Evolutionary conservation across 2,329 filamentous ascomycete genomes (phyloP), one percentile per base, ranked within the genome.

Genomic region (Chrysoporthe puriensis): DNA sequence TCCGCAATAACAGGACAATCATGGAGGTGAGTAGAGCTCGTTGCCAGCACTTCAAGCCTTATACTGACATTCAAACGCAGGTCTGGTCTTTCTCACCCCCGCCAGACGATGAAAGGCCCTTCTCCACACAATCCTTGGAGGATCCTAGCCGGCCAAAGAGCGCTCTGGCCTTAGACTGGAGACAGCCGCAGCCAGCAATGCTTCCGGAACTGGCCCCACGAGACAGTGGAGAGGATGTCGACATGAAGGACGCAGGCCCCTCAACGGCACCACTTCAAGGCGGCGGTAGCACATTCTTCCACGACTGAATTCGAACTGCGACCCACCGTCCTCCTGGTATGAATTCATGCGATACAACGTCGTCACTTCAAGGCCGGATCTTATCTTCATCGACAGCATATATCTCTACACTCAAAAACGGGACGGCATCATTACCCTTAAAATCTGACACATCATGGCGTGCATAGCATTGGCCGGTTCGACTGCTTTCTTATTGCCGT

Each of bases 31-130:
- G 90, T 78, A 60, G 11, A 43, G 43, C 40, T 57, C 16, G 48
- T 48, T 13, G 11, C 18, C 44, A 44, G 21, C n/a, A 6, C 32
- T 54, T 57, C 11, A 2, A 34, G 56, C 32, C 13, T 32, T 44
- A 6, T 3, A 43, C 78, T 80, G 77, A 80, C 73, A 8, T 18
- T 50, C 11, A 58, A 26, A 5, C 7, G 58, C 69, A 97, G 93
- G 93, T 97, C 3, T 97, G 94, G 93, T 95, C 92, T 11, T 97
- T 97, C 77, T 94, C 95, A 4, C 94, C 95, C 16, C 93, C 93
- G 0, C 90, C 93, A 68, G 91, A 93, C 63, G 81, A 82, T 69
- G 87, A 89, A 62, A 79, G 82, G 11, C 82, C 84, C 1, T 76
- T 86, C 52, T 82, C 21, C 21, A 14, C 85, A 66, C 78, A 81